A percentile compares a stretch with the other conserved stretches of the same genome.
phyloP scores from a whole-genome alignment of 345 rosid species.

The Arabis alpina region DNA sequence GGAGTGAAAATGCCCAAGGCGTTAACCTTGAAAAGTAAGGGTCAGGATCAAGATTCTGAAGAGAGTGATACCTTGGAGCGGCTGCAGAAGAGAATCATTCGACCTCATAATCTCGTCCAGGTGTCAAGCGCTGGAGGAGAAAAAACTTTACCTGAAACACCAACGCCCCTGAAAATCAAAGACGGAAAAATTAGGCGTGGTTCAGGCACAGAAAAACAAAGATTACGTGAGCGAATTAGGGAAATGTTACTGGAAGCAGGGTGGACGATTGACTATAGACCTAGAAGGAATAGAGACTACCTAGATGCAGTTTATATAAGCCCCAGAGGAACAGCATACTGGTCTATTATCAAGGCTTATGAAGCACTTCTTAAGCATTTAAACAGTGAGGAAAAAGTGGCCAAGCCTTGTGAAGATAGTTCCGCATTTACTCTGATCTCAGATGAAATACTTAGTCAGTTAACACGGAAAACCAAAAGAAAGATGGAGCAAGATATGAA shows the following conservation, averaged over 20 bases:
- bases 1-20: conserved; percentile 43
- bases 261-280: conserved; percentile 91
- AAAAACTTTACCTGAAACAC: conserved; percentile 49
- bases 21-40: conserved; percentile 50
- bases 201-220: conserved; percentile 91
- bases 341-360: conserved; percentile 96
- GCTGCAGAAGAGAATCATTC: conserved; percentile 47
- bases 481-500: conserved; percentile 63
- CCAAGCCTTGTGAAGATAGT: conserved; percentile 45
- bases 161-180: conserved; percentile 41
- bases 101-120: conserved; percentile 44
- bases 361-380: conserved; percentile 81
- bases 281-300: conserved; percentile 84
- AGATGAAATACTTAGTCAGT: conserved; percentile 72
- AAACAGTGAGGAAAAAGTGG: conserved; percentile 53
- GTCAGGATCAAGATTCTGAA: conserved; percentile 56
- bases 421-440: conserved; percentile 64
- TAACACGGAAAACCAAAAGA: conserved; percentile 70
- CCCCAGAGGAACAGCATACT: conserved; percentile 88
- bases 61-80: conserved; percentile 54
- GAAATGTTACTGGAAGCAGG: conserved; percentile 89
- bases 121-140: conserved; percentile 49
- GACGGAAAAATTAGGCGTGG: conserved; percentile 79
- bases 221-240: conserved; percentile 80
- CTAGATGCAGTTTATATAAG: conserved; percentile 89